These are phyloP conservation scores for Stipa capillata DNA, from an alignment of 176 grass and related monocot species.

Conservation along the genomic window DNA sequence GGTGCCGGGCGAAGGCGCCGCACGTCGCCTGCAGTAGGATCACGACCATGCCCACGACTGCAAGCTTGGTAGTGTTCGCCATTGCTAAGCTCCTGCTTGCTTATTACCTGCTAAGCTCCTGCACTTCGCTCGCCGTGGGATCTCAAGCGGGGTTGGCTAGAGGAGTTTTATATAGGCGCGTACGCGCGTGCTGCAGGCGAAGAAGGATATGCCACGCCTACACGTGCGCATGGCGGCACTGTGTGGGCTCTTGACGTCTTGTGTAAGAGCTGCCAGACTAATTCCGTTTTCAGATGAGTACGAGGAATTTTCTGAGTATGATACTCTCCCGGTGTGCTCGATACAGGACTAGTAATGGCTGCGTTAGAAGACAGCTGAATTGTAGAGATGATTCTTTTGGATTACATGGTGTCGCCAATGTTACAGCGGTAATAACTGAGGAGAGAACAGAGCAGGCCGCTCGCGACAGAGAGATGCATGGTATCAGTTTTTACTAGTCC, in stretches of 20 bases:
- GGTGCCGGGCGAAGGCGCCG: not conserved
- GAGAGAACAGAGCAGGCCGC: too few species aligned
- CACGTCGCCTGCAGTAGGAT: not conserved
- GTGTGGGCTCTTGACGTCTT: not conserved
- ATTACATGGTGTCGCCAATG: not conserved
- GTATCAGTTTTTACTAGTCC: too few species aligned
- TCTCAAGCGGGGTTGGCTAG: not conserved
- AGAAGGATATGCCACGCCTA: too few species aligned
- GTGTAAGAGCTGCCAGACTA: not conserved
- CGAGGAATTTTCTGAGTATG: too few species aligned
- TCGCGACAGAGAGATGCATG: too few species aligned
- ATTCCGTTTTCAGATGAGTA: too few species aligned
- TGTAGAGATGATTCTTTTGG: not conserved
- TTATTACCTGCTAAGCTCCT: too few species aligned
- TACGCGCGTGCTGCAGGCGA: too few species aligned
- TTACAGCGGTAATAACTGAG: not conserved
- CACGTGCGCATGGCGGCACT: not conserved
- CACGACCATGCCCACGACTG: not conserved
- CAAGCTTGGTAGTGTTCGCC: not conserved
- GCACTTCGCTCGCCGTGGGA: not conserved
- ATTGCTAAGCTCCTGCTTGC: too few species aligned
- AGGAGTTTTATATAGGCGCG: not conserved
- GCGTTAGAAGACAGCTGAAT: too few species aligned
- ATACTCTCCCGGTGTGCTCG: too few species aligned
- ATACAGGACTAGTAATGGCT: too few species aligned